These are phyloP conservation scores for Luffa aegyptiaca DNA, from an alignment of 306 rosid genomes.

Conservation along the genomic window DNA sequence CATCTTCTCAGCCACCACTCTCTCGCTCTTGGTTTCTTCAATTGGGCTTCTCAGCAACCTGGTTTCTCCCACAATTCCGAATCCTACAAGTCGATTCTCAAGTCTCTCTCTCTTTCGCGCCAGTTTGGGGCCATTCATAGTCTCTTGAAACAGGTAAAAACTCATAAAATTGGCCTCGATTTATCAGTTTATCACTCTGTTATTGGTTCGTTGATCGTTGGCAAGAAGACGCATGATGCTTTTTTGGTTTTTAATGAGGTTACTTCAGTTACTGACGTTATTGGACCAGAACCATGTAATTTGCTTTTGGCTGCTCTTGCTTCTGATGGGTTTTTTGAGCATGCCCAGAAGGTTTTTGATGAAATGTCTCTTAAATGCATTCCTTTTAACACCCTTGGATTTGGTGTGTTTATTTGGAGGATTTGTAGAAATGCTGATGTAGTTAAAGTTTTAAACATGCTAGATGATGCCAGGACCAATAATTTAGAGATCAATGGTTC, in stretches of 20 bases:
- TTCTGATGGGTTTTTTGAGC: constrained; percentile 39
- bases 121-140: constrained; percentile 41
- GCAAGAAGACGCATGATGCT: constrained; percentile 39
- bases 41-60: constrained; percentile 91
- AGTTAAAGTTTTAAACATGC: constrained; percentile 25
- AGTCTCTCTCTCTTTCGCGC: constrained; percentile 41
- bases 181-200: constrained; percentile 44
- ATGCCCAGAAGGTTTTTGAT: constrained; percentile 48
- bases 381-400: constrained; percentile 53
- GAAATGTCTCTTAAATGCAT: constrained; percentile 45
- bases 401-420: constrained; percentile 68
- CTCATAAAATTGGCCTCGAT: constrained; percentile 32
- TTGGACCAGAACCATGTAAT: constrained; percentile 49
- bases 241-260: constrained; percentile 33
- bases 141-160: constrained; percentile 49
- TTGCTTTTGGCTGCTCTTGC: constrained; percentile 61
- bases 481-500: constrained; percentile 61
- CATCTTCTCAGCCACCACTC: constrained; percentile 66
- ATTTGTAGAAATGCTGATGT: constrained; percentile 35
- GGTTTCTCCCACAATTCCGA: constrained; percentile 45
- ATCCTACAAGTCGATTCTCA: constrained; percentile 61
- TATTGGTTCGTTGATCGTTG: constrained; percentile 37
- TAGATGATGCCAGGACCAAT: constrained; percentile 38
- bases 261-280: constrained; percentile 3
- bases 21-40: constrained; percentile 85